Percentiles rank a stretch among this genome's conserved stretches.
Conservation (phyloP, 2,329 filamentous ascomycete species). For the Aspergillus ibericus region DNA sequence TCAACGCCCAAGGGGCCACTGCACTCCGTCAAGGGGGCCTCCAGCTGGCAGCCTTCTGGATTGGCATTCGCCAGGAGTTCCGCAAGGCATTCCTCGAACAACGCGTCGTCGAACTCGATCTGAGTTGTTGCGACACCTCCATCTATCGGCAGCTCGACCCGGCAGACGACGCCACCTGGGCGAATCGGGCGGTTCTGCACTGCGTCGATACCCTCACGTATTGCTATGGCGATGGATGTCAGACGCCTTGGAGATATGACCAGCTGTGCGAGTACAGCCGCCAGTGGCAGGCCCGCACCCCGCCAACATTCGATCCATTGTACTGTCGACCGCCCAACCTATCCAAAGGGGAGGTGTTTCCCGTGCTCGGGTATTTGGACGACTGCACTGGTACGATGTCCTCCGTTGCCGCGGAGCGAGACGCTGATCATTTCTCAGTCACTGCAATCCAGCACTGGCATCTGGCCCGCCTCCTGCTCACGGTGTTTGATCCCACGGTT, state of each 20-base stretch:
- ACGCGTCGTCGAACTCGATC: constrained; percentile 24
- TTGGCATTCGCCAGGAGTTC: constrained; percentile 51
- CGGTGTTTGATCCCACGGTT: constrained; percentile 52
- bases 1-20: constrained; percentile 16
- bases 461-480: constrained; percentile 57
- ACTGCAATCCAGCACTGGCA: constrained; percentile 62
- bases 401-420: background rate
- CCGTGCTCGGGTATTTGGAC: constrained; percentile 57
- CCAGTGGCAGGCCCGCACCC: constrained; percentile 45
- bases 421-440: constrained; percentile 40
- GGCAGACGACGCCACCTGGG: constrained; percentile 25
- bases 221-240: constrained; percentile 50
- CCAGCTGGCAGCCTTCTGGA: constrained; percentile 47
- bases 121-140: background rate
- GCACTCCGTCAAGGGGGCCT: constrained; percentile 25
- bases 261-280: constrained; percentile 37
- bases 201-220: constrained; percentile 63
- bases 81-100: constrained; percentile 46
- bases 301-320: constrained; percentile 57
- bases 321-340: constrained; percentile 44
- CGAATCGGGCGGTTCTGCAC: constrained; percentile 61
- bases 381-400: constrained; percentile 39
- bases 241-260: constrained; percentile 27
- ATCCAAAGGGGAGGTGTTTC: constrained; percentile 48
- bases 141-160: constrained; percentile 7